Conservation (phyloP, 352 stramenopile species). For the Phytophthora podocarpi region DNA sequence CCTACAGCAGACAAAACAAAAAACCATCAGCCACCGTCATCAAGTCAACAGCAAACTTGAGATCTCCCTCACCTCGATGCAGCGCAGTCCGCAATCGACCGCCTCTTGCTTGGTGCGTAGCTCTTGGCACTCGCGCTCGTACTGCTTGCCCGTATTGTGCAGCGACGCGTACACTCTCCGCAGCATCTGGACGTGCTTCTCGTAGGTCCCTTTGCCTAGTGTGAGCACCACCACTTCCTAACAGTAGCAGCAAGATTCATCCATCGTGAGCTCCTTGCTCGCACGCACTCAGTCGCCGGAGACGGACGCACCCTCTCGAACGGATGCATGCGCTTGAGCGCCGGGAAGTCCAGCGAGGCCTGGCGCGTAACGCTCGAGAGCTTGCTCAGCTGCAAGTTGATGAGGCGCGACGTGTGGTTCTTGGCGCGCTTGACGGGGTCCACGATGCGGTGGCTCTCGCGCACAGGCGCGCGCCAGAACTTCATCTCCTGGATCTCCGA, state of each 20-base stretch:
- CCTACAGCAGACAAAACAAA: conserved; percentile 24
- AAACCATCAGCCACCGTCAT: background rate
- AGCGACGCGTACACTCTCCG: conserved; percentile 77
- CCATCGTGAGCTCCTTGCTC: background rate
- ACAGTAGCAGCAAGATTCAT: background rate
- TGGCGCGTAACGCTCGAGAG: conserved; percentile 78
- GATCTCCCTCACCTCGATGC: conserved; percentile 56
- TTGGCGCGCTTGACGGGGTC: conserved; percentile 83
- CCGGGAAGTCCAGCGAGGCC: conserved; percentile 75
- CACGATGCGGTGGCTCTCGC: conserved; percentile 79
- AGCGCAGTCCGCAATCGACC: conserved; percentile 71
- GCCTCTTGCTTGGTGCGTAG: conserved; percentile 84
- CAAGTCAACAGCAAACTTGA: background rate
- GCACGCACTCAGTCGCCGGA: background rate
- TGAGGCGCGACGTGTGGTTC: conserved; percentile 82
- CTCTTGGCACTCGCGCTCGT: conserved; percentile 69
- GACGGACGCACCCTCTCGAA: conserved; percentile 70
- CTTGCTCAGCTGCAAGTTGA: conserved; percentile 79
- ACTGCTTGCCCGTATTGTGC: conserved; percentile 79
- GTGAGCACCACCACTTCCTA: conserved; percentile 86
- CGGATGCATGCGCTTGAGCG: conserved; percentile 75
- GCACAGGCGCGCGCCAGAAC: conserved; percentile 75
- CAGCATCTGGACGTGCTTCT: conserved; percentile 75
- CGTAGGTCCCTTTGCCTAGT: conserved; percentile 71
- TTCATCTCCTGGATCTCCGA: conserved; percentile 89